A percentile compares a stretch with the other conserved stretches of the same genome.
Evolutionary conservation across 2,329 filamentous ascomycete species (phyloP).

Genomic region (Coleophoma crateriformis): DNA sequence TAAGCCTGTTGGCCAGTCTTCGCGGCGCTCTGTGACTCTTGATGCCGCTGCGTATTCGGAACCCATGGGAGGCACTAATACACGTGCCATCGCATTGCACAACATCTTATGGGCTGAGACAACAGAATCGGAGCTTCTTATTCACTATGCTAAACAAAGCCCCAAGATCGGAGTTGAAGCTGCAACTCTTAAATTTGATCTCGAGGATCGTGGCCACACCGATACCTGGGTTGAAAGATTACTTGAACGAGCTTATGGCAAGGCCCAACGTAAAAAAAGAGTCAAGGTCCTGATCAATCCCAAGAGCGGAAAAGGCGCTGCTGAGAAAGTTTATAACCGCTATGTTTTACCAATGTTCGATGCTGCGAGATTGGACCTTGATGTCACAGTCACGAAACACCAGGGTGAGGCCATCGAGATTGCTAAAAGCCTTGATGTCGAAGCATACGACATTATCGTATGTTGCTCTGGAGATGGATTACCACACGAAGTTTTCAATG

Average conservation of each 20-base stretch:
- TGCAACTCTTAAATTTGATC: slow-evolving; percentile 51
- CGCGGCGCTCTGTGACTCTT: neutral
- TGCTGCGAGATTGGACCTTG: slow-evolving; percentile 72
- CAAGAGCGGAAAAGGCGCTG: slow-evolving; percentile 74
- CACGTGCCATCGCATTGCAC: slow-evolving; percentile 59
- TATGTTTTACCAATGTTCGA: slow-evolving; percentile 76
- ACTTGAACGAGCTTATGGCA: slow-evolving; percentile 62
- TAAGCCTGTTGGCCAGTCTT: neutral
- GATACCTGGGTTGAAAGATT: slow-evolving; percentile 56
- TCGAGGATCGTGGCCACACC: slow-evolving; percentile 33
- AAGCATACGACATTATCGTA: slow-evolving; percentile 75
- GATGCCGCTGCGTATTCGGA: neutral
- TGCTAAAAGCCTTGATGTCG: slow-evolving; percentile 67
- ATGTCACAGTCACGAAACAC: slow-evolving; percentile 64
- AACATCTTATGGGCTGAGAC: slow-evolving; percentile 76
- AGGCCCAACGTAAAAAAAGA: slow-evolving; percentile 61
- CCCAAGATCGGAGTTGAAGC: slow-evolving; percentile 54
- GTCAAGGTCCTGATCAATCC: slow-evolving; percentile 88
- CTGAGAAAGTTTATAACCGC: slow-evolving; percentile 63
- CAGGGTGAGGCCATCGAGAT: slow-evolving; percentile 74
- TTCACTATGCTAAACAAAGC: slow-evolving; percentile 59
- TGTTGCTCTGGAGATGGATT: slow-evolving; percentile 88
- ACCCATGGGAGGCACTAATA: neutral
- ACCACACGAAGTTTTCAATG: slow-evolving; percentile 90
- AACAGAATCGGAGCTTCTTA: slow-evolving; percentile 49